These are phyloP conservation scores for Seminavis robusta DNA, from an alignment of 108 stramenopile genomes.

Conservation along the genomic window DNA sequence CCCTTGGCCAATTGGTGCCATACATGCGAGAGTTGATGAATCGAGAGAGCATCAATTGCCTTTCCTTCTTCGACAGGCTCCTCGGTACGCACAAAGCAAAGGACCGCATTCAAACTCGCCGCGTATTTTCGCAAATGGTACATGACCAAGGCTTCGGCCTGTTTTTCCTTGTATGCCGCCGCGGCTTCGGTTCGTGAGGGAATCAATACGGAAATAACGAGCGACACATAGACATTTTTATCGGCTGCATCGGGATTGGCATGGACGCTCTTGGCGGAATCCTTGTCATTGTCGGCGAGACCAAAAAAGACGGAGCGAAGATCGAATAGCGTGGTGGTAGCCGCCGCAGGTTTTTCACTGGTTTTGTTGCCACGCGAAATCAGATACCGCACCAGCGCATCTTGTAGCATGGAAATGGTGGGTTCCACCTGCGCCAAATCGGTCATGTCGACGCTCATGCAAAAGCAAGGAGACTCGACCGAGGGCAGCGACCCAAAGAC, in stretches of 20 bases:
- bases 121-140: constrained; percentile 84
- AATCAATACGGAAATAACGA: constrained; percentile 34
- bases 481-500: constrained; percentile 2
- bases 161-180: constrained; percentile 48
- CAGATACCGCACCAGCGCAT: constrained; percentile 38
- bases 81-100: constrained; percentile 48
- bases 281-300: constrained; percentile 29
- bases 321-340: constrained; percentile 39
- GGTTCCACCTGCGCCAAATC: constrained; percentile 44
- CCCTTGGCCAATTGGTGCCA: too few species aligned
- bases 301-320: constrained; percentile 44
- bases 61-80: neutral
- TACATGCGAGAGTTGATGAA: too few species aligned
- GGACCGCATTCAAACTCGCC: constrained; percentile 45
- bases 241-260: constrained; percentile 7
- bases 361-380: constrained; percentile 5
- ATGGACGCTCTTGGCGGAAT: neutral
- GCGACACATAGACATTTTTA: constrained; percentile 18
- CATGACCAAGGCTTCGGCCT: constrained; percentile 48
- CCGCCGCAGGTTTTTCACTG: too few species aligned
- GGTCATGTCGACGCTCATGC: constrained; percentile 43
- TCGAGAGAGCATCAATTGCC: too few species aligned
- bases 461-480: constrained; percentile 8
- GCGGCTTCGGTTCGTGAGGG: constrained; percentile 19
- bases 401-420: constrained; percentile 26